Base-by-base conservation (phyloP, 2,329 filamentous ascomycete genomes). In the Fusarium decemcellulare region DNA sequence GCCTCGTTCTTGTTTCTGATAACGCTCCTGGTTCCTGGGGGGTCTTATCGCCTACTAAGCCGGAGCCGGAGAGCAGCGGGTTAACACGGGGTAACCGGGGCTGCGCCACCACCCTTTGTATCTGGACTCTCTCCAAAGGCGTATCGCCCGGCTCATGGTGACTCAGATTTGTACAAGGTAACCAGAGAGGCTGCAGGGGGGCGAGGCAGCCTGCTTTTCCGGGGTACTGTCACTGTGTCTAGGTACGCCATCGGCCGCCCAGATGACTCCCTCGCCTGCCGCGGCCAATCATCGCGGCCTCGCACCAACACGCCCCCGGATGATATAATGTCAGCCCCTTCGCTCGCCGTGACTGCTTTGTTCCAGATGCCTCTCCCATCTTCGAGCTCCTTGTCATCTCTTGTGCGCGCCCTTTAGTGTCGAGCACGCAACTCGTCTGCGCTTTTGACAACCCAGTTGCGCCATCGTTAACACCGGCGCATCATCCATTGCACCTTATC, bases 251-350 rank as follows among this genome's bases (percentile, higher is more conserved):
- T 73, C 58, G 37, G 39, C 8, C 34, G 68, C 29, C 59, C 72
- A 66, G 67, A 75, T 75, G 73, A 75, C 73, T 75, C 72, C 63
- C 57, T 68, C 62, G 53, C 52, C 47, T 23, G 40, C 71, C 70
- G 72, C 47, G 29, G 40, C 72, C 70, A 74, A 72, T 72, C 63
- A 70, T 42, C 51, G 39, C 18, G 32, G 44, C 43, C 63, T 72
- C 59, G 58, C 70, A 70, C 51, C 54, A 57, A 51, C 56, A 65
- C 60, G 63, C 67, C 53, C 66, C 68, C 58, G 36, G 53, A 59
- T 67, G 65, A 74, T 64, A 73, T 72, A 75, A 74, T 68, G 42
- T 59, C 60, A 63, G 60, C 68, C 59, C 59, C 62, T 48, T 52
- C 60, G 39, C 56, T 56, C 56, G 48, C 62, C 59, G 47, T 53